Conservation (phyloP, 768 basidiomycete species). For the Imleria badia region DNA sequence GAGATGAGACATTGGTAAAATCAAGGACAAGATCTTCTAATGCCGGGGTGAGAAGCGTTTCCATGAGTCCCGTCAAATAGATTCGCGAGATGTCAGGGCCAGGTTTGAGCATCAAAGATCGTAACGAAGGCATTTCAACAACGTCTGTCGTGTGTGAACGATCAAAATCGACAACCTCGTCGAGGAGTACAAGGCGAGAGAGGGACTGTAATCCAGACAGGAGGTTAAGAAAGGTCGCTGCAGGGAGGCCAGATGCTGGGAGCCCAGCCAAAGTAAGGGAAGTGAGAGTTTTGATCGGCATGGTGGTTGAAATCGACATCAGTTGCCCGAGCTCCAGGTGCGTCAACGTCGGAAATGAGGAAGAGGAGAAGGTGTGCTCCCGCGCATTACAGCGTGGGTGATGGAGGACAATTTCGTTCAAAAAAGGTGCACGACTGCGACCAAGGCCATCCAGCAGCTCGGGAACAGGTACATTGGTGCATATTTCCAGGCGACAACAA, state of each 20-base stretch:
- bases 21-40: constrained; percentile 26
- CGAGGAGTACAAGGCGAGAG: constrained; percentile 23
- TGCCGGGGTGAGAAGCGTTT: constrained; percentile 23
- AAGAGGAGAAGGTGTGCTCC: constrained; percentile 14
- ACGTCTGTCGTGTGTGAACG: constrained; percentile 1
- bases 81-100: constrained; percentile 28
- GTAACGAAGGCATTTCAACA: constrained; percentile 21
- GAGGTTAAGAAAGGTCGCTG: constrained; percentile 19
- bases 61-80: constrained; percentile 27
- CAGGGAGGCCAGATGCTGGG: constrained; percentile 24
- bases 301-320: constrained; percentile 17
- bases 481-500: constrained; percentile 28
- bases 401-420: constrained; percentile 26
- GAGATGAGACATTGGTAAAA: constrained; percentile 24
- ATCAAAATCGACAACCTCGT: constrained; percentile 30
- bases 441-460: constrained; percentile 25
- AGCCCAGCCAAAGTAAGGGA: constrained; percentile 26
- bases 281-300: constrained; percentile 18
- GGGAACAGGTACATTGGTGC: constrained; percentile 23
- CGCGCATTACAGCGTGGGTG: constrained; percentile 15
- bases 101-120: constrained; percentile 23
- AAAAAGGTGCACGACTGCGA: constrained; percentile 22
- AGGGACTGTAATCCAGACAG: constrained; percentile 24
- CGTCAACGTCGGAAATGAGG: constrained; percentile 21
- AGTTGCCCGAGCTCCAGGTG: constrained; percentile 24